phyloP scores from a whole-genome alignment of 768 basidiomycete species.

The Rhizopogon sp. region DNA sequence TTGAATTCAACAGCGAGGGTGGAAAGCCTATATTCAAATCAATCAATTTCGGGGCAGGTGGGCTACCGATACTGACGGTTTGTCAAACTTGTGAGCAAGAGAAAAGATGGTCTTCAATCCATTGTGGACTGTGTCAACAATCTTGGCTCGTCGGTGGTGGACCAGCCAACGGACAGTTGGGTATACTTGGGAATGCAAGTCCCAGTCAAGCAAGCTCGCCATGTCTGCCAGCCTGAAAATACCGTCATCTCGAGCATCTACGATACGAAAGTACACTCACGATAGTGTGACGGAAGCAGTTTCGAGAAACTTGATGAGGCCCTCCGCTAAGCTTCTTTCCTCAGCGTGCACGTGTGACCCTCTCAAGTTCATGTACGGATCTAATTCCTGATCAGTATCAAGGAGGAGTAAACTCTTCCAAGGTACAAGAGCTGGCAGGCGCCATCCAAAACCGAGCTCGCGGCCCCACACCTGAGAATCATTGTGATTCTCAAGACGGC shows the following conservation, averaged over 20 bases:
- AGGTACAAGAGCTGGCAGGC: constrained; percentile 67
- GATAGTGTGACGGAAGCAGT: constrained; percentile 70
- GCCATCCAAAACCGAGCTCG: constrained; percentile 68
- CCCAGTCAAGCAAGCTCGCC: constrained; percentile 77
- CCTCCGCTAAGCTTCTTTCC: constrained; percentile 64
- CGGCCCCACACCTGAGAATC: constrained; percentile 56
- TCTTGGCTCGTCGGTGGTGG: constrained; percentile 82
- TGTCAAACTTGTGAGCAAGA: constrained; percentile 58
- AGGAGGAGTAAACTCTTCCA: constrained; percentile 90
- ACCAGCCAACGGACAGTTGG: constrained; percentile 93
- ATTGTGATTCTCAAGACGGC: constrained; percentile 49
- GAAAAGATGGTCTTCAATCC: constrained; percentile 80
- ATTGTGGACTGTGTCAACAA: constrained; percentile 80
- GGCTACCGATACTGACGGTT: constrained; percentile 43
- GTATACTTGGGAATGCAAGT: constrained; percentile 76
- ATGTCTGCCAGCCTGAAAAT: constrained; percentile 65
- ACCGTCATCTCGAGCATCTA: not conserved
- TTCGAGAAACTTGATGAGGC: constrained; percentile 71
- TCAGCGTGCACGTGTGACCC: constrained; percentile 58
- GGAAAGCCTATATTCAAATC: constrained; percentile 17
- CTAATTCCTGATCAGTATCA: constrained; percentile 52
- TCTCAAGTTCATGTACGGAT: constrained; percentile 55
- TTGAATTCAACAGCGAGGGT: constrained; percentile 57
- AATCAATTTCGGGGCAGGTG: constrained; percentile 2
- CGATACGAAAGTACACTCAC: constrained; percentile 37